Percentiles rank a stretch among this genome's conserved stretches.
Conservation (phyloP, 2,329 filamentous ascomycete species). For the Fusarium subglutinans region DNA sequence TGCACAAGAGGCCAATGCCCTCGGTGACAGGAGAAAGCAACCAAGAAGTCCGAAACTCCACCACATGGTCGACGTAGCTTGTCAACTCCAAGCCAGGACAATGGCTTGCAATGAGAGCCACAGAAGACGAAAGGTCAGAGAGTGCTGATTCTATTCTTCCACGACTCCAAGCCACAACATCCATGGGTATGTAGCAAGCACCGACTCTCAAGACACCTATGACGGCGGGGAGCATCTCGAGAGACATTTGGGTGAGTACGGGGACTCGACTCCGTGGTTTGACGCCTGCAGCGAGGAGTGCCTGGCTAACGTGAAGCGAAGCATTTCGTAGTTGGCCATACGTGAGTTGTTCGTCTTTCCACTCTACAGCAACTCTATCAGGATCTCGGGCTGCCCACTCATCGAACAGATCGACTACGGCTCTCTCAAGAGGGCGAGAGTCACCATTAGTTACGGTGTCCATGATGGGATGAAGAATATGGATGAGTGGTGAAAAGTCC, state of each 20-base stretch:
- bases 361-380: not conserved
- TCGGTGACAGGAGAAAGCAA: not conserved
- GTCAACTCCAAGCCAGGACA: not conserved
- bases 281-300: not conserved
- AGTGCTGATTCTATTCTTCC: not conserved
- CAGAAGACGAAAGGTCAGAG: not conserved
- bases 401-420: not conserved
- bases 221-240: not conserved
- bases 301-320: not conserved
- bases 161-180: not conserved
- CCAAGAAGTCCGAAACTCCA: not conserved
- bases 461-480: not conserved
- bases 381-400: not conserved
- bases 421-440: not conserved
- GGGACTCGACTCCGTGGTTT: not conserved
- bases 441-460: not conserved
- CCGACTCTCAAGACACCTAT: not conserved
- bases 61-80: not conserved
- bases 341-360: not conserved
- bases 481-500: not conserved
- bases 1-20: not conserved
- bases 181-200: not conserved
- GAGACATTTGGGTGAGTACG: not conserved
- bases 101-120: not conserved
- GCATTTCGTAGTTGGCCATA: not conserved